phyloP scores from a whole-genome alignment of 441 rosid genomes.

The Macaranga tanarius region DNA sequence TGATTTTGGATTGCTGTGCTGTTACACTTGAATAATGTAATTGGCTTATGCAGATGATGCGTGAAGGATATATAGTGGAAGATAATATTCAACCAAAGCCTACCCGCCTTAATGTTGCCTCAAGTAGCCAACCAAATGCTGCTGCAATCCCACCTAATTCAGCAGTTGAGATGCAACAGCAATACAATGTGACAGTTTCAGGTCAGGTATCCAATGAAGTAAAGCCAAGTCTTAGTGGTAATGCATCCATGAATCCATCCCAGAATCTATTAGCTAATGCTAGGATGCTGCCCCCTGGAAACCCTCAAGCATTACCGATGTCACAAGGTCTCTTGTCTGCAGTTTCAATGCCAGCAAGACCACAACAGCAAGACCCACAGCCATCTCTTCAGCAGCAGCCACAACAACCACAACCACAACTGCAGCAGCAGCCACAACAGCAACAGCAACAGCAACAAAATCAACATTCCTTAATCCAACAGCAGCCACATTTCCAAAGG shows the following conservation, averaged over 20 bases:
- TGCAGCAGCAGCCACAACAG: slow-evolving; percentile 41
- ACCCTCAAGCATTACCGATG: slow-evolving; percentile 70
- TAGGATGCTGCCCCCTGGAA: slow-evolving; percentile 78
- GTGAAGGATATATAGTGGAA: slow-evolving; percentile 59
- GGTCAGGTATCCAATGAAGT: slow-evolving; percentile 56
- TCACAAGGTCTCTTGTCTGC: slow-evolving; percentile 69
- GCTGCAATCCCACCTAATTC: slow-evolving; percentile 50
- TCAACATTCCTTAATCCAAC: slow-evolving; percentile 68
- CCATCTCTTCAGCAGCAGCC: slow-evolving; percentile 48
- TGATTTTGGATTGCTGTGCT: slow-evolving; percentile 18
- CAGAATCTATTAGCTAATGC: slow-evolving; percentile 51
- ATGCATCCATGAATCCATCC: slow-evolving; percentile 46
- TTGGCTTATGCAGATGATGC: slow-evolving; percentile 63
- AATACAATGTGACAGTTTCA: slow-evolving; percentile 56
- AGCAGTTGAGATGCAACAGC: slow-evolving; percentile 57
- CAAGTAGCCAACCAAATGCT: slow-evolving; percentile 53
- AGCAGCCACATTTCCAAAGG: slow-evolving; percentile 74
- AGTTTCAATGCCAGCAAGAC: slow-evolving; percentile 64
- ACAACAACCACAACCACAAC: slow-evolving; percentile 47
- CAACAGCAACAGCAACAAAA: slow-evolving; percentile 56
- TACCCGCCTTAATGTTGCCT: slow-evolving; percentile 41
- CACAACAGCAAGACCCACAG: slow-evolving; percentile 61
- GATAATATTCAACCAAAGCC: slow-evolving; percentile 62
- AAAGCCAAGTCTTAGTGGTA: slow-evolving; percentile 55
- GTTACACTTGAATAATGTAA: slow-evolving; percentile 24